Evolutionary conservation across 352 stramenopile species (phyloP), one percentile per base, ranked within the genome.

Genomic region (Peronospora tabacina): DNA sequence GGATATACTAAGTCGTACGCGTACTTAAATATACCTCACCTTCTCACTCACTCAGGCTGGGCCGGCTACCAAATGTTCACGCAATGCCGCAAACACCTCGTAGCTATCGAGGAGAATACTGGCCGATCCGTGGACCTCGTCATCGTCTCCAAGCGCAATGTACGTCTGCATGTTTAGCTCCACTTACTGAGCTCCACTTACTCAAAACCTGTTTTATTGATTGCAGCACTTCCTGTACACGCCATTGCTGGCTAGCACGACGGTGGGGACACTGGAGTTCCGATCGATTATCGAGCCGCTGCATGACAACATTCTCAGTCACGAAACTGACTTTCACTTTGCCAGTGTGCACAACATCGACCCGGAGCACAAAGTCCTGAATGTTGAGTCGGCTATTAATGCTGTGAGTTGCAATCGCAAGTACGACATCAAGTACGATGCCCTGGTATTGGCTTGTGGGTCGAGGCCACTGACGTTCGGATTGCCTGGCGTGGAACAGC

Each of bases 211-310:
- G 12, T 36, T 28, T 22, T 60, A 16, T 57, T 17, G 36, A 11
- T 52, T 28, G 16, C 45, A 90, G 77, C 95, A 99, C 68, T 98
- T 98, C 64, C 61, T 98, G 44, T 99, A 98, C 82, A 99, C 96
- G 29, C 95, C 96, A 16, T 66, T 99, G 46, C 72, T 99, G 8
- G 92, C 96, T 6, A 96, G 75, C 28, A 98, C 94, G 24, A 97
- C 95, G 1, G 87, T 96, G 28, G 88, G 76, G 0, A 99, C 96
- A 17, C 72, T 99, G 19, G 96, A 98, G 71, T 98, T 98, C 70
- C 89, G 95, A 6, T 94, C 80, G 19, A 98, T 98, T 60, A 90
- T 97, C 58, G 96, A 99, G 65, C 95, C 95, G 10, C 73, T 98
- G 36, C 86, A 95, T 1, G 95, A 89, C 57, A 81, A 55, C 22